Percentiles rank a stretch among this genome's conserved stretches.
Conservation (phyloP, 371 early-diverging fungal species). For the Choanephora cucurbitarum region DNA sequence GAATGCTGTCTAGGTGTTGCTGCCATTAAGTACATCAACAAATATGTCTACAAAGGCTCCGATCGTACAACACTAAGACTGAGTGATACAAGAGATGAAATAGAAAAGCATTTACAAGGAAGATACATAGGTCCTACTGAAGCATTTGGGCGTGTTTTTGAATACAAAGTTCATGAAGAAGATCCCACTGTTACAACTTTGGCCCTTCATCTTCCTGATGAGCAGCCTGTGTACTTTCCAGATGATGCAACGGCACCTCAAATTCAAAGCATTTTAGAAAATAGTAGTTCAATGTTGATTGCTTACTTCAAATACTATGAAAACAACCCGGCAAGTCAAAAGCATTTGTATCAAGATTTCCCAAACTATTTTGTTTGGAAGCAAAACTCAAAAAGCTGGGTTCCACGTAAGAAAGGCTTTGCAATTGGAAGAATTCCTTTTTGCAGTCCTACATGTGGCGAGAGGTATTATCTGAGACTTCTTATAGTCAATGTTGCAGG, state of each 20-base stretch:
- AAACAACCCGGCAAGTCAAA: not conserved
- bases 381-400: not conserved
- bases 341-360: slow-evolving; percentile 8
- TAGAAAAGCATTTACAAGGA: not conserved
- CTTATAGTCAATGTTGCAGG: not conserved
- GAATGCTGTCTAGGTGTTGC: slow-evolving; percentile 30
- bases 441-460: slow-evolving; percentile 2
- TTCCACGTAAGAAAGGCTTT: not conserved
- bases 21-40: slow-evolving; percentile 42
- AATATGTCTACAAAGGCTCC: slow-evolving; percentile 41
- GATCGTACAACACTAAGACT: slow-evolving; percentile 9
- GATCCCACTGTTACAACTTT: not conserved
- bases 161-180: slow-evolving; percentile 10
- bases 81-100: slow-evolving; percentile 6
- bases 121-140: too few species aligned
- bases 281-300: not conserved
- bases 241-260: not conserved
- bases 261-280: not conserved
- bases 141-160: not conserved
- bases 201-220: slow-evolving; percentile 2
- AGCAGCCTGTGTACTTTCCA: slow-evolving; percentile 12
- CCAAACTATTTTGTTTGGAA: slow-evolving; percentile 5
- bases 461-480: slow-evolving; percentile 1
- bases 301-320: slow-evolving; percentile 2
- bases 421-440: slow-evolving; percentile 5